phyloP scores from a whole-genome alignment of 108 stramenopile species.

The Nannochloropsis gaditana region DNA sequence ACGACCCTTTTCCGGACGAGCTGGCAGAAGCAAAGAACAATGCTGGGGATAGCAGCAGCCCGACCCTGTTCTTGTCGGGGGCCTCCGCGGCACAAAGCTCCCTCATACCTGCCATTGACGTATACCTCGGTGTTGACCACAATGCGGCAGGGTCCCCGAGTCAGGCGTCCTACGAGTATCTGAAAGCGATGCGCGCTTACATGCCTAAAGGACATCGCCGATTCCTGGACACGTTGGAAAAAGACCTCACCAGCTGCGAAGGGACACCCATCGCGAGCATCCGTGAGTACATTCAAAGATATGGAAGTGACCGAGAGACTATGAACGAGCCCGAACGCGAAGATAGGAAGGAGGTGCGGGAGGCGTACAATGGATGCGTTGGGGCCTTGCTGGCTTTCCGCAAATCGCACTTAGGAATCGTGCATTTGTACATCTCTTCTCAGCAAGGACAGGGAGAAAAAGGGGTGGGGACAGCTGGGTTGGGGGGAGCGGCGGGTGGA shows the following conservation, averaged over 20 bases:
- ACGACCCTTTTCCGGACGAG: background rate
- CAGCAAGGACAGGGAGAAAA: constrained; percentile 31
- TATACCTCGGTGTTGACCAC: constrained; percentile 32
- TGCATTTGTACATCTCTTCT: constrained; percentile 34
- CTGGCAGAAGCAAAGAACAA: background rate
- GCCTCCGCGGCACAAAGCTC: constrained; percentile 45
- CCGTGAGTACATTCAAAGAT: constrained; percentile 21
- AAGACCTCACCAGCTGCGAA: background rate
- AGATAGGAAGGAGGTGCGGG: background rate
- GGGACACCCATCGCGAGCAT: constrained; percentile 23
- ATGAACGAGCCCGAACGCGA: background rate
- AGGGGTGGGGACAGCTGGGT: background rate
- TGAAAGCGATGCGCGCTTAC: constrained; percentile 36
- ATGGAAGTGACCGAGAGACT: background rate
- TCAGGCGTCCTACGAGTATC: constrained; percentile 21
- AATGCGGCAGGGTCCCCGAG: background rate
- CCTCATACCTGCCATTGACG: constrained; percentile 38
- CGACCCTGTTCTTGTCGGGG: constrained; percentile 28
- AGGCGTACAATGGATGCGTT: constrained; percentile 35
- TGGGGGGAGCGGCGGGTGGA: constrained; percentile 37
- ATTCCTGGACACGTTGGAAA: constrained; percentile 29
- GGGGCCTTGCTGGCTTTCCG: constrained; percentile 20
- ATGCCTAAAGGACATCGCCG: constrained; percentile 44
- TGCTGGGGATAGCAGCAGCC: background rate
- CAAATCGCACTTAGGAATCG: constrained; percentile 40